These are phyloP conservation scores for Tuber brumale DNA, from an alignment of 495 filamentous ascomycete genomes.

Conservation along the genomic window DNA sequence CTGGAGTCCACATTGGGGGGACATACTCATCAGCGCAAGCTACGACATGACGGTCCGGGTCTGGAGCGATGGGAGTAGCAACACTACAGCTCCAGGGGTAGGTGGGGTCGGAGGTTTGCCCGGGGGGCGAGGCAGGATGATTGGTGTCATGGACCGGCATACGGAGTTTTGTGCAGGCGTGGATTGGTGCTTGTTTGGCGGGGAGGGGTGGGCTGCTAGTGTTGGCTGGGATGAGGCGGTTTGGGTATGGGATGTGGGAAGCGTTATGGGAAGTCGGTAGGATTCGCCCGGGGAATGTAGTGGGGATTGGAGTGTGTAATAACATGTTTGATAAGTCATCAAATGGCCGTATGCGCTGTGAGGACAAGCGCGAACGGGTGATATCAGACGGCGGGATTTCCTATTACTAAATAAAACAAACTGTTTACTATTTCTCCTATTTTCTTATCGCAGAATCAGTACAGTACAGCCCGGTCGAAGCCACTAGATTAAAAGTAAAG, in stretches of 20 bases:
- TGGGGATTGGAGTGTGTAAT: neutral
- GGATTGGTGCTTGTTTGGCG: slow-evolving; percentile 95
- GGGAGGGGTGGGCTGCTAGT: slow-evolving; percentile 90
- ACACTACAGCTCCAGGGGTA: slow-evolving; percentile 42
- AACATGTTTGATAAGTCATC: neutral
- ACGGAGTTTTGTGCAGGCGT: slow-evolving; percentile 97
- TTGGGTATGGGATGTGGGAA: slow-evolving; percentile 82
- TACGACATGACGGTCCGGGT: slow-evolving; percentile 97
- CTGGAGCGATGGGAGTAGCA: slow-evolving; percentile 72
- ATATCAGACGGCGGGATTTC: neutral
- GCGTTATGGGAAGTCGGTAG: slow-evolving; percentile 50
- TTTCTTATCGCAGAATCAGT: neutral
- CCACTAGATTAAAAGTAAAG: neutral
- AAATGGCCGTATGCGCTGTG: neutral
- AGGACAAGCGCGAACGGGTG: neutral
- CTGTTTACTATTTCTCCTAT: neutral
- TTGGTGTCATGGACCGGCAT: slow-evolving; percentile 84
- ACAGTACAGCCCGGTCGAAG: too few species aligned
- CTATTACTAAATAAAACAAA: neutral
- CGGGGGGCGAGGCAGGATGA: slow-evolving; percentile 53
- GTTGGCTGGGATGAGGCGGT: slow-evolving; percentile 89
- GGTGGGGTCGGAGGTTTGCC: slow-evolving; percentile 14
- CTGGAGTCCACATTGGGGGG: slow-evolving; percentile 86
- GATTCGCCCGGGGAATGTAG: neutral
- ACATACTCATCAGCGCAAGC: slow-evolving; percentile 77